phyloP scores from a whole-genome alignment of 345 rosid species.

The Eucalyptus sideroxylon region DNA sequence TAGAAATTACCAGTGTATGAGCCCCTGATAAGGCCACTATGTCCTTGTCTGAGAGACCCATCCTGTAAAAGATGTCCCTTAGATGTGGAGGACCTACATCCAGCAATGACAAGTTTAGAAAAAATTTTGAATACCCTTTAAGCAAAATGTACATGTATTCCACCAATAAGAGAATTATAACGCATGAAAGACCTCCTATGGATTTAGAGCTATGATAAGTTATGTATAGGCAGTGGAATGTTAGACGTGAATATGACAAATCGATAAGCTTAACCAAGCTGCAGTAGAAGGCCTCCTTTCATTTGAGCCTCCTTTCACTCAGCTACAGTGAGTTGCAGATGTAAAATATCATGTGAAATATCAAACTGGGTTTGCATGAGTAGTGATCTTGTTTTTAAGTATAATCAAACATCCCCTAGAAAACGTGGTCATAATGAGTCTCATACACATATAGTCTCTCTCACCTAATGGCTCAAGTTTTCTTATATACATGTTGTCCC shows the following conservation, averaged over 20 bases:
- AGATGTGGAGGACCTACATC: conserved; percentile 57
- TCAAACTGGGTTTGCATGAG: not conserved
- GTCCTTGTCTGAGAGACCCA: conserved; percentile 86
- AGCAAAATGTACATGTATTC: not conserved
- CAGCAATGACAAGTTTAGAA: not conserved
- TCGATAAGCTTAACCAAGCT: not conserved
- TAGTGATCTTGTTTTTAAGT: not conserved
- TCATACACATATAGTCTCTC: not conserved
- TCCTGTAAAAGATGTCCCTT: conserved; percentile 73
- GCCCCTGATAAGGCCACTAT: conserved; percentile 67
- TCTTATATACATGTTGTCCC: not conserved
- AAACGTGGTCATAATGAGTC: not conserved
- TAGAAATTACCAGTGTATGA: conserved; percentile 30
- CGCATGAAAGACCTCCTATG: not conserved
- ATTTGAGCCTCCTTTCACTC: not conserved
- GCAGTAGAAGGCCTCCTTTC: not conserved
- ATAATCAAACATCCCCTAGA: not conserved
- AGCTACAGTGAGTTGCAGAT: not conserved
- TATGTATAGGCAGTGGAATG: not conserved
- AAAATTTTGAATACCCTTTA: not conserved
- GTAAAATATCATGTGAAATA: not conserved
- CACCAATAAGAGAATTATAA: not conserved
- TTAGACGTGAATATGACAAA: not conserved
- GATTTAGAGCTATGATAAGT: not conserved
- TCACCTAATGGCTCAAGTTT: not conserved